A percentile compares a stretch with the other conserved stretches of the same genome.
These are phyloP conservation scores for Cinnamomum micranthum DNA, from an alignment of 164 flowering plant species.

Conservation along the genomic window DNA sequence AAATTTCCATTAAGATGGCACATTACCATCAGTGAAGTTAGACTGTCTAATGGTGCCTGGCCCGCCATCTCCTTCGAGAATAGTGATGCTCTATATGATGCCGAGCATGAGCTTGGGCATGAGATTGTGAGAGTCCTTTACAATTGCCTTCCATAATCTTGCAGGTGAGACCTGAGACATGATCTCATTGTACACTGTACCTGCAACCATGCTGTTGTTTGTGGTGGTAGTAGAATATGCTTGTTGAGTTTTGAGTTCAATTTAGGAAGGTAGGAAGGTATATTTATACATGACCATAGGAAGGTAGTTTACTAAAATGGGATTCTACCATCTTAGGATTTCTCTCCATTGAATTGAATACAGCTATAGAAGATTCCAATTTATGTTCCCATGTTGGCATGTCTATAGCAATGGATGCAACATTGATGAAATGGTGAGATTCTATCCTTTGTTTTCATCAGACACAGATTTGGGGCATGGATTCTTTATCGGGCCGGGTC, in stretches of 20 bases:
- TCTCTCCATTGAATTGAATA: not conserved
- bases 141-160: constrained; percentile 14
- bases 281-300: not conserved
- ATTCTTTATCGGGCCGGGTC: no score
- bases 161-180: not conserved
- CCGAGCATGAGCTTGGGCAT: constrained; percentile 22
- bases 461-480: no score
- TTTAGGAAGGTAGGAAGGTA: not conserved
- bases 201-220: constrained; percentile 2
- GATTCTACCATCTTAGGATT: not conserved
- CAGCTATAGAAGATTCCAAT: not conserved
- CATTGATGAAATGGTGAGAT: not conserved
- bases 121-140: constrained; percentile 14
- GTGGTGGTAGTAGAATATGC: not conserved
- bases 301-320: not conserved
- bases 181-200: constrained; percentile 2
- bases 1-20: no score
- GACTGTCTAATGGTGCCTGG: constrained; percentile 5
- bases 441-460: not conserved
- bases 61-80: constrained; percentile 16
- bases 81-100: constrained; percentile 12
- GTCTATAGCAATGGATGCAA: not conserved
- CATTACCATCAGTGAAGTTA: constrained; percentile 9
- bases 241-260: not conserved
- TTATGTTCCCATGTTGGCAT: not conserved